A percentile compares a stretch with the other conserved stretches of the same genome.
phyloP scores from a whole-genome alignment of 2,329 filamentous ascomycete genomes.

The Apiospora arundinis region DNA sequence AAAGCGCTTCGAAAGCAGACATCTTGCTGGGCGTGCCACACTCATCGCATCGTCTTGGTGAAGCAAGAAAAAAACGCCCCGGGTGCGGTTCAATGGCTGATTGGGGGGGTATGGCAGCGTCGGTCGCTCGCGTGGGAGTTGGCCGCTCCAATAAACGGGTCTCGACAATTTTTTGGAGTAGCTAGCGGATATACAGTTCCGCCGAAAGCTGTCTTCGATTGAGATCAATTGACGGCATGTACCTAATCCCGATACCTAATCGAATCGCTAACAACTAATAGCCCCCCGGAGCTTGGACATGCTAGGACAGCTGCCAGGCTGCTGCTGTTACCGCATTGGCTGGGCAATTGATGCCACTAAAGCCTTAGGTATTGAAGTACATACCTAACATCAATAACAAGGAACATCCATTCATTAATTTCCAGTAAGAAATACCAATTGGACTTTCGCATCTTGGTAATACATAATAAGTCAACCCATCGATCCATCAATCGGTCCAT shows the following conservation, averaged over 20 bases:
- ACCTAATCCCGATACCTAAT: background rate
- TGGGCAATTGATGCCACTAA: slow-evolving; percentile 8
- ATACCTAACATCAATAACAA: background rate
- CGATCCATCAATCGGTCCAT: background rate
- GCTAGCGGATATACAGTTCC: slow-evolving; percentile 21
- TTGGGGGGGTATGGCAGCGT: slow-evolving; percentile 20
- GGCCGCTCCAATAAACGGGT: slow-evolving; percentile 15
- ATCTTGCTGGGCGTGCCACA: slow-evolving; percentile 59
- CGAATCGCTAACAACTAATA: background rate
- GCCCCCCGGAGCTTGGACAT: background rate
- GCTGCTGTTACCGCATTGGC: slow-evolving; percentile 14
- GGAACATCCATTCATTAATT: background rate
- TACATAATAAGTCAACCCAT: no score
- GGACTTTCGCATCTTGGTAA: background rate
- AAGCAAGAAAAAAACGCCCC: slow-evolving; percentile 23
- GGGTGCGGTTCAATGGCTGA: slow-evolving; percentile 30
- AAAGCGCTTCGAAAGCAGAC: slow-evolving; percentile 59
- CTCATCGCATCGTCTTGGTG: slow-evolving; percentile 54
- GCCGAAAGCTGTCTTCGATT: slow-evolving; percentile 9
- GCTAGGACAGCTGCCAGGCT: background rate
- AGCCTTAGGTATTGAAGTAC: background rate
- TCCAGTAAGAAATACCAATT: background rate
- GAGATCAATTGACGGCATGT: background rate
- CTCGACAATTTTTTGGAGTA: slow-evolving; percentile 22
- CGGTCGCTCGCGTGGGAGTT: slow-evolving; percentile 17